Evolutionary conservation across 192 early-diverging fungal genomes (phyloP).

Genomic region (Physocladia obscura): DNA sequence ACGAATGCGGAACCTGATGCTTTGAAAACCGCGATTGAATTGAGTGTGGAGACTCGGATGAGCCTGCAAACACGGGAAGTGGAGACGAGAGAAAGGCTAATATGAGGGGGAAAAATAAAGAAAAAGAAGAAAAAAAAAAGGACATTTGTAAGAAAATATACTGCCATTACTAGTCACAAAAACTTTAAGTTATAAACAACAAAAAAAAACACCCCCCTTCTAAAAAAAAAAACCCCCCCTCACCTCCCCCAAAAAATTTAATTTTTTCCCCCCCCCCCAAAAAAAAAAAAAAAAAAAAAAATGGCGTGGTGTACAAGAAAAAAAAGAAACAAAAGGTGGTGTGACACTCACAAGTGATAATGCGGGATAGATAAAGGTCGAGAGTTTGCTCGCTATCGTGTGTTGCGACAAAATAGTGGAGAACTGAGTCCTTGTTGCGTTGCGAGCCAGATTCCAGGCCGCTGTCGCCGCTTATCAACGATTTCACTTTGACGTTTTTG

Average conservation of each 20-base stretch:
- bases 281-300: too few species aligned
- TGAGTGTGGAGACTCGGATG: constrained; percentile 23
- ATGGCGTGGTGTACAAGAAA: too few species aligned
- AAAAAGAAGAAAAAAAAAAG: neutral
- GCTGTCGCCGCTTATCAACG: neutral
- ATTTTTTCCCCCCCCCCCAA: too few species aligned
- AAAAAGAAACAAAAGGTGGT: neutral
- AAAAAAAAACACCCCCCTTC: too few species aligned
- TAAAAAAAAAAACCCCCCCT: too few species aligned
- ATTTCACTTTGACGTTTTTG: neutral
- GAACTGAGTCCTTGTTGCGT: constrained; percentile 47
- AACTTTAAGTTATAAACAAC: too few species aligned
- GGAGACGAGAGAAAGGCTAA: constrained; percentile 47
- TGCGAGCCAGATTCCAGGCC: constrained; percentile 34
- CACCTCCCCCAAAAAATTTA: too few species aligned
- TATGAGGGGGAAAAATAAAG: constrained; percentile 3
- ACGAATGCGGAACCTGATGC: constrained; percentile 32
- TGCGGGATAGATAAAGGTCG: constrained; percentile 45
- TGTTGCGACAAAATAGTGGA: constrained; percentile 56
- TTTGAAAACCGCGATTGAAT: constrained; percentile 29
- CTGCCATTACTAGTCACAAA: too few species aligned
- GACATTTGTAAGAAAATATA: neutral
- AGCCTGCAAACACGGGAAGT: constrained; percentile 41
- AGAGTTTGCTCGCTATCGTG: constrained; percentile 40
- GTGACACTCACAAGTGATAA: constrained; percentile 33